These are phyloP conservation scores for Pilobolus umbonatus DNA, from an alignment of 192 early-diverging fungal species.

Conservation along the genomic window DNA sequence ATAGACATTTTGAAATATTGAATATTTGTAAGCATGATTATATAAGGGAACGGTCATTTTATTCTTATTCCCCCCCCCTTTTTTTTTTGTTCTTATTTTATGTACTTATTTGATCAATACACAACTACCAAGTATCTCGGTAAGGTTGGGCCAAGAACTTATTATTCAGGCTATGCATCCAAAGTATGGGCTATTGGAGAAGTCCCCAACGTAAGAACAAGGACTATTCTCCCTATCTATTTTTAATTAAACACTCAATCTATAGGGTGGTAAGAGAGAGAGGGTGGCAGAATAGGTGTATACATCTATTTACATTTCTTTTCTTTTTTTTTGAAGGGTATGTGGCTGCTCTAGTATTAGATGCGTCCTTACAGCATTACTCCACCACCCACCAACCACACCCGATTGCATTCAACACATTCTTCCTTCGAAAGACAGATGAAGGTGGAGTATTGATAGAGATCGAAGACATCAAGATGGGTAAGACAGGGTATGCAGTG, in stretches of 20 bases:
- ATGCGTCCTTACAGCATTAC: constrained; percentile 18
- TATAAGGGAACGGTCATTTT: too few relatives aligned
- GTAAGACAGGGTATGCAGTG: constrained; percentile 24
- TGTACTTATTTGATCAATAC: too few relatives aligned
- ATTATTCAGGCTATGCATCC: too few relatives aligned
- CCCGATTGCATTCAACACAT: constrained; percentile 28
- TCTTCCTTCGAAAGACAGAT: constrained; percentile 26
- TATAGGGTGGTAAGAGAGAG: constrained; percentile 12
- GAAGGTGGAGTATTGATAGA: constrained; percentile 17
- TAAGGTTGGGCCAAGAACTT: too few relatives aligned
- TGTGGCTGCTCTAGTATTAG: constrained; percentile 7
- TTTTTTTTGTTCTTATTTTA: too few relatives aligned
- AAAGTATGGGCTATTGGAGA: constrained; percentile 20
- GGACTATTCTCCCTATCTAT: too few relatives aligned
- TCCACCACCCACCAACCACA: constrained; percentile 16
- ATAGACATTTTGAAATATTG: too few relatives aligned
- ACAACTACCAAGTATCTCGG: too few relatives aligned
- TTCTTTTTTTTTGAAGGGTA: constrained; percentile 22
- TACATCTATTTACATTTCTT: neutral
- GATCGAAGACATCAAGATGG: constrained; percentile 22
- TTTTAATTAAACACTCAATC: neutral
- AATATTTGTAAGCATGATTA: too few relatives aligned
- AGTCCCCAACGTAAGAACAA: constrained; percentile 11
- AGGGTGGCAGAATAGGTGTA: too few relatives aligned
- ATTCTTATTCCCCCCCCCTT: too few relatives aligned